These are phyloP conservation scores for Hyparrhenia diplandra DNA, from an alignment of 176 grass and related monocot genomes.

Conservation along the genomic window DNA sequence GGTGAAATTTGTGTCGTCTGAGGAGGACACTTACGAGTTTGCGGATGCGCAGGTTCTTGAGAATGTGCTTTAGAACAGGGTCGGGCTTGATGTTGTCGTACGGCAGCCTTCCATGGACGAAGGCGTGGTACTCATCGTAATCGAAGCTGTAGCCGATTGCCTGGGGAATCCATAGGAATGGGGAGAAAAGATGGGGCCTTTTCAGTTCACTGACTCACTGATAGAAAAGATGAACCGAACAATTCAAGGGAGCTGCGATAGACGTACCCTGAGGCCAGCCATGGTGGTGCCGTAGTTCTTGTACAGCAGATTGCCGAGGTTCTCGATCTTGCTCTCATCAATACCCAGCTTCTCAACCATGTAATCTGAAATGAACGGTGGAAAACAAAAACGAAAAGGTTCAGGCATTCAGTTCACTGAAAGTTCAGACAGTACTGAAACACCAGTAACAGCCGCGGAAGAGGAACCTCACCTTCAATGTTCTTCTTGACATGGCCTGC, in stretches of 20 bases:
- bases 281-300: constrained; percentile 96
- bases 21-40: constrained; percentile 62
- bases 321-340: constrained; percentile 62
- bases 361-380: constrained; percentile 46
- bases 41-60: constrained; percentile 76
- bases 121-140: constrained; percentile 90
- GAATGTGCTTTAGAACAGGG: constrained; percentile 69
- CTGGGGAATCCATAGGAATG: constrained; percentile 32
- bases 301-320: constrained; percentile 71
- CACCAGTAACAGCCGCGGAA: not conserved
- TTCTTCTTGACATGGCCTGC: constrained; percentile 64
- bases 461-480: constrained; percentile 48
- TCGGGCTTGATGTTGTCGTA: constrained; percentile 94
- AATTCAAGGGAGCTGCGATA: not conserved
- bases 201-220: not conserved
- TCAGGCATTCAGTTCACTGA: not conserved
- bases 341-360: constrained; percentile 92
- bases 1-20: not conserved
- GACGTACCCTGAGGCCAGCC: constrained; percentile 78
- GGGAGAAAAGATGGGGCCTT: not conserved
- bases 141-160: constrained; percentile 88
- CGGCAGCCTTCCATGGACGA: constrained; percentile 90
- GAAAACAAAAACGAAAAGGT: not conserved
- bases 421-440: not conserved
- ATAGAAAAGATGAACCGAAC: not conserved